Evolutionary conservation across 1,284 basidiomycete species (phyloP).

Genomic region (Boletus mariae): DNA sequence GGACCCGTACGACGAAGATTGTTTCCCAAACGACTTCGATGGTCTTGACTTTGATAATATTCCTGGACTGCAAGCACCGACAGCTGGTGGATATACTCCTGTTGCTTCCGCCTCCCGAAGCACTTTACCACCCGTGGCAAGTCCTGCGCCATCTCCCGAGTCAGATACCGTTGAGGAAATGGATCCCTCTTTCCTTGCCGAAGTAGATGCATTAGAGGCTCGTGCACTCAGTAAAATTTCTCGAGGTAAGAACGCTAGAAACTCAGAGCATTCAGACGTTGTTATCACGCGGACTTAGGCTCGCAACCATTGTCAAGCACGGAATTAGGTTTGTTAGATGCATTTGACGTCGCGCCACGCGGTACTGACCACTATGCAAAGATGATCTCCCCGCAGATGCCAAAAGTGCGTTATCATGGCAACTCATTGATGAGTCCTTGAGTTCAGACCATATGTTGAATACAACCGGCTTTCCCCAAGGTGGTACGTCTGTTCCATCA

Average conservation of each 20-base stretch:
- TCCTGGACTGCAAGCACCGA: conserved; percentile 37
- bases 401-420: conserved; percentile 6
- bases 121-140: conserved; percentile 2
- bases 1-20: conserved; percentile 31
- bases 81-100: neutral
- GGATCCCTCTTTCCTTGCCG: conserved; percentile 34
- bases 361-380: conserved; percentile 10
- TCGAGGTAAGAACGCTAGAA: conserved; percentile 9
- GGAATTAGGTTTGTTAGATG: conserved; percentile 8
- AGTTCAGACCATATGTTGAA: conserved; percentile 1
- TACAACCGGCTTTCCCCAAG: neutral
- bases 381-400: conserved; percentile 1
- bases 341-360: neutral
- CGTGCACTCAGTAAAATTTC: conserved; percentile 14
- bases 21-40: conserved; percentile 44
- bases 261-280: neutral
- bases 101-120: neutral
- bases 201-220: conserved; percentile 41
- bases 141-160: conserved; percentile 20
- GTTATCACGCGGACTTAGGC: neutral
- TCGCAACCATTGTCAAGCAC: neutral
- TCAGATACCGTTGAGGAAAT: conserved; percentile 35
- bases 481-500: conserved; percentile 17
- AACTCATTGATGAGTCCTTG: neutral
- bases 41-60: conserved; percentile 31